Evolutionary conservation across 139 green algal genomes (phyloP), one percentile per base, ranked within the genome.

Genomic region (Chlorella sp.): DNA sequence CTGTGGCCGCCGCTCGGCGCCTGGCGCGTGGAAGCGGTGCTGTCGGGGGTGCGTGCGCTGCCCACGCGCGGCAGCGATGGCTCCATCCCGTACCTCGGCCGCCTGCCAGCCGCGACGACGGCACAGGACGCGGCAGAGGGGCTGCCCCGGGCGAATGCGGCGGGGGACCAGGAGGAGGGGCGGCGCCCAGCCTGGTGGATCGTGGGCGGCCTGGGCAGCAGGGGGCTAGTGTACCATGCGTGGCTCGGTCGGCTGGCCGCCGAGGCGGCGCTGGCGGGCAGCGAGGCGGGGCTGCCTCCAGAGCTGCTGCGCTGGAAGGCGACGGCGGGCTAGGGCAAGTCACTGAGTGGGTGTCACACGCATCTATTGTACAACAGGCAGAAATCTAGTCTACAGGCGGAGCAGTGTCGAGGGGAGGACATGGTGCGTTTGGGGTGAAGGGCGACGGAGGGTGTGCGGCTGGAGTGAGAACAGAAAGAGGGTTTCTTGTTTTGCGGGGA

Each of bases 161-260:
- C 46, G 36, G 59, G n/a, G n/a, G 14, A 56, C 6, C 43, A 41
- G 46, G 17, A 56, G 33, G 31, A n/a, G 59, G 29, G 33, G 46
- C 40, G 5, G 36, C 33, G 36, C 11, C 42, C 35, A 17, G 72
- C 59, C 35, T 82, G 76, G 73, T 97, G 91, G 89, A 45, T 94
- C 64, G 46, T 93, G 8, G 83, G 71, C 33, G 93, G 93, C 4
- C 77, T 97, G 61, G 93, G 93, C 0, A 85, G 91, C 0, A 46
- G 93, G 0, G 93, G 93, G 17, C 67, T 97, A 29, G 86, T 97
- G 38, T 97, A 97, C 68, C 93, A 97, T 75, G 93, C 89, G 2
- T 90, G 84, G 85, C 71, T 96, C 31, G 92, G 77, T 0, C 56
- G 77, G 55, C 55, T 90, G 67, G 38, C 91, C 35, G 92, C 91